These are phyloP conservation scores for Pelagophyceae sp. DNA, from an alignment of 352 stramenopile genomes.

Conservation along the genomic window DNA sequence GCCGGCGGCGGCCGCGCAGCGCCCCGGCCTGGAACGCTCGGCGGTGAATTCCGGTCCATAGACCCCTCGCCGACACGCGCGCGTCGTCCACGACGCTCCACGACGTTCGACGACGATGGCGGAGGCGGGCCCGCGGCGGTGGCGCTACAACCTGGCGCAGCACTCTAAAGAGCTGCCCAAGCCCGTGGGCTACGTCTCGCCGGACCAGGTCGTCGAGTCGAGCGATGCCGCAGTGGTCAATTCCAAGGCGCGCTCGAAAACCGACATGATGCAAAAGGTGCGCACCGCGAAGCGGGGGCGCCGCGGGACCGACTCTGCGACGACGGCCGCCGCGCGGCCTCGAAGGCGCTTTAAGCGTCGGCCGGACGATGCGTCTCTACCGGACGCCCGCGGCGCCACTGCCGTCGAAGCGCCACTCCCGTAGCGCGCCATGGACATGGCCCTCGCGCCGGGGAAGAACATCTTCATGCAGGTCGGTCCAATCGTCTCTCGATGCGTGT, in stretches of 20 bases:
- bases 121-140: background rate
- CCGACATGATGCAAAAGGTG: background rate
- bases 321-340: no score
- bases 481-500: no score
- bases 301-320: background rate
- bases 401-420: no score
- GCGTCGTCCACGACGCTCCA: no score
- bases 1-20: no score
- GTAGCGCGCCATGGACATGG: conserved; percentile 13
- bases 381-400: no score
- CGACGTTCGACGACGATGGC: background rate
- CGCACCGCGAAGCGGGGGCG: background rate
- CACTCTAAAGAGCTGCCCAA: background rate
- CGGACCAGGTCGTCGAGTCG: background rate
- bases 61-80: no score
- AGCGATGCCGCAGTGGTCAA: background rate
- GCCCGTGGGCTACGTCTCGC: background rate
- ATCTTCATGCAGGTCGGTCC: conserved; percentile 12
- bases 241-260: background rate
- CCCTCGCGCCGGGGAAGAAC: conserved; percentile 8
- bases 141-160: background rate
- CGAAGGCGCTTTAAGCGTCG: no score
- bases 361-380: no score
- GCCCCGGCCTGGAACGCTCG: no score
- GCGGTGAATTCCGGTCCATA: no score